Percentiles rank a stretch among this genome's conserved stretches.
Evolutionary conservation across 2,329 filamentous ascomycete genomes (phyloP).

Genomic region (Blumeria graminis): DNA sequence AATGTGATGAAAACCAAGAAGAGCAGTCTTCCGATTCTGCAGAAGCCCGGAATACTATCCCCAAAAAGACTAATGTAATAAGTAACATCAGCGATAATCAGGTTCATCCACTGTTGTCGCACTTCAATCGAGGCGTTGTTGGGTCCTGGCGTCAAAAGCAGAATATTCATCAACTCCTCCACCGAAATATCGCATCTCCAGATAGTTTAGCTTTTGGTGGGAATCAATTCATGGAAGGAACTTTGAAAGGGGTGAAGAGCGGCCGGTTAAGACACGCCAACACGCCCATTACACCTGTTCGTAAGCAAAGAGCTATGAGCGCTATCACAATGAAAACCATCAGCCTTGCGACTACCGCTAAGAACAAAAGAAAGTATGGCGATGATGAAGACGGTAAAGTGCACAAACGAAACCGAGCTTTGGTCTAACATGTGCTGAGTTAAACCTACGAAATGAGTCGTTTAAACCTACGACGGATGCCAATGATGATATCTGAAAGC

Average conservation of each 20-base stretch:
- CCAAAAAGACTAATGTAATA: slow-evolving; percentile 21
- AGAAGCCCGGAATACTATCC: slow-evolving; percentile 23
- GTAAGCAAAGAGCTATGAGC: slow-evolving; percentile 18
- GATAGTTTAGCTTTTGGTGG: slow-evolving; percentile 38
- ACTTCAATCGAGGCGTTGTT: slow-evolving; percentile 44
- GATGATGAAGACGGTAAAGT: no score
- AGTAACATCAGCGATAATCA: slow-evolving; percentile 24
- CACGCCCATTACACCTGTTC: slow-evolving; percentile 41
- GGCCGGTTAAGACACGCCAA: slow-evolving; percentile 41
- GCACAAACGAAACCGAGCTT: no score
- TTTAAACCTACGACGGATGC: no score
- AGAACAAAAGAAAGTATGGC: no score
- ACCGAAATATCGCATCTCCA: slow-evolving; percentile 31
- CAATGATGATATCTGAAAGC: no score
- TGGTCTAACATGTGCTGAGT: no score
- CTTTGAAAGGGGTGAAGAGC: slow-evolving; percentile 36
- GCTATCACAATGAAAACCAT: not conserved
- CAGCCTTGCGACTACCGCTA: no score
- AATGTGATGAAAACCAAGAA: slow-evolving; percentile 27
- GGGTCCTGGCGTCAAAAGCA: slow-evolving; percentile 51
- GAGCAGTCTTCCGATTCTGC: slow-evolving; percentile 17
- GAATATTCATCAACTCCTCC: slow-evolving; percentile 25
- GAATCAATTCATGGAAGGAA: slow-evolving; percentile 30
- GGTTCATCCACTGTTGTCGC: slow-evolving; percentile 31
- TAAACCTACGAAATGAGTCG: no score